A percentile compares a stretch with the other conserved stretches of the same genome.
Evolutionary conservation across 1,139 yeast species (phyloP).

Genomic region (Sugiyamaella xylanicola): DNA sequence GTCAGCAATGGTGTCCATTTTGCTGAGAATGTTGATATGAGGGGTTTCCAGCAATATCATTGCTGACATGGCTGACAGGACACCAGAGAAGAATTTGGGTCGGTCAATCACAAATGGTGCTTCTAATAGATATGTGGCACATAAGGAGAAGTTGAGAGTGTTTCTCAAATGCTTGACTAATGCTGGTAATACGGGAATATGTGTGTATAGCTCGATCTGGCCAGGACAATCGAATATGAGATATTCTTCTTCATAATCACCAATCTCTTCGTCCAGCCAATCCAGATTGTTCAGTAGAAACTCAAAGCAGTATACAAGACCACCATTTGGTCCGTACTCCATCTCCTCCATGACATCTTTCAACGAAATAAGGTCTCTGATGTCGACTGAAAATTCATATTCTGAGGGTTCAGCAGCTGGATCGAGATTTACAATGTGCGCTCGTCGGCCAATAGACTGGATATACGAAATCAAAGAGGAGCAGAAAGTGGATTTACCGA

Average conservation of each 20-base stretch:
- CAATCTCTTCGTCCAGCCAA: constrained; percentile 95
- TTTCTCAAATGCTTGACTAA: constrained; percentile 81
- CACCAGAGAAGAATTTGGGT: constrained; percentile 92
- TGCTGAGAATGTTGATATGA: constrained; percentile 85
- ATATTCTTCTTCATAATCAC: constrained; percentile 91
- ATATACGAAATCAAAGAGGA: constrained; percentile 83
- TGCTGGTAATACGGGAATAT: constrained; percentile 88
- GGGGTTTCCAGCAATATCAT: constrained; percentile 95
- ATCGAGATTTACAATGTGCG: constrained; percentile 91
- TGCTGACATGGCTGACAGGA: constrained; percentile 96
- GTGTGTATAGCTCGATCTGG: constrained; percentile 93
- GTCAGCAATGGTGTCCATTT: constrained; percentile 72
- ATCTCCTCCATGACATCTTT: constrained; percentile 98
- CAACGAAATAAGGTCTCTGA: constrained; percentile 83
- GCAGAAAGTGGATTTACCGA: constrained; percentile 87
- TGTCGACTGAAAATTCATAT: constrained; percentile 90
- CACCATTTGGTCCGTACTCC: constrained; percentile 95
- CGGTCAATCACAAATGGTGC: constrained; percentile 91
- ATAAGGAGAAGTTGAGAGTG: constrained; percentile 77
- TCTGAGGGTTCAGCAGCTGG: constrained; percentile 97
- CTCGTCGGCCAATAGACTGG: constrained; percentile 88
- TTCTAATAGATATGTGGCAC: constrained; percentile 90
- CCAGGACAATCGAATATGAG: constrained; percentile 97
- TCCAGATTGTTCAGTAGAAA: constrained; percentile 79
- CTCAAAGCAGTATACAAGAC: constrained; percentile 89